These are phyloP conservation scores for Alternaria dauci DNA, from an alignment of 2,329 filamentous ascomycete species.

Conservation along the genomic window DNA sequence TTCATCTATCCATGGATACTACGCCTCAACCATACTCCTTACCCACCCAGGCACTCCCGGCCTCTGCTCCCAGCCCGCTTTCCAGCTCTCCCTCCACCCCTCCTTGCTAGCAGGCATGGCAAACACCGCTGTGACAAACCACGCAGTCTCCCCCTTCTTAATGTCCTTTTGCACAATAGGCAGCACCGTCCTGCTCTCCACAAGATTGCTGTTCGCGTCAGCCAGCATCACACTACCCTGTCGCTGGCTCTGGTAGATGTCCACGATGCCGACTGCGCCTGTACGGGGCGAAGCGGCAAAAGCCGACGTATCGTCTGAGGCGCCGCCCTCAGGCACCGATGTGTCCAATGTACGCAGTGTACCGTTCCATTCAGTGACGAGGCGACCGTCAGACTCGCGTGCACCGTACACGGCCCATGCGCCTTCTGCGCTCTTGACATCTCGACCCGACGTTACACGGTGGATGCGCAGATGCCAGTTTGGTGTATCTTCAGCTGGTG, in stretches of 20 bases:
- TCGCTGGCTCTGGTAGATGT: constrained; percentile 54
- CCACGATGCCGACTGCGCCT: constrained; percentile 61
- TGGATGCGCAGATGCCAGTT: constrained; percentile 75
- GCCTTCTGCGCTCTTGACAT: constrained; percentile 76
- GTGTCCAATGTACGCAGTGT: constrained; percentile 41
- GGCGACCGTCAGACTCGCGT: constrained; percentile 65
- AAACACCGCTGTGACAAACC: constrained; percentile 77
- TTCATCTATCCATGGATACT: constrained; percentile 20
- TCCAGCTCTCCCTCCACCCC: constrained; percentile 56
- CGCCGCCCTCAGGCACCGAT: constrained; percentile 53
- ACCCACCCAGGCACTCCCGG: constrained; percentile 70
- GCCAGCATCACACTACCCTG: constrained; percentile 74
- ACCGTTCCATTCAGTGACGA: constrained; percentile 53
- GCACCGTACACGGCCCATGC: constrained; percentile 74
- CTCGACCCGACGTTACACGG: constrained; percentile 65
- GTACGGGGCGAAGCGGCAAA: constrained; percentile 59
- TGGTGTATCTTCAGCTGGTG: constrained; percentile 64
- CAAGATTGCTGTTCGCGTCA: constrained; percentile 80
- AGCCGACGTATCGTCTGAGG: constrained; percentile 41
- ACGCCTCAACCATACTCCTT: constrained; percentile 58
- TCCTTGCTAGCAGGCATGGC: constrained; percentile 68
- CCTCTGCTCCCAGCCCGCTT: constrained; percentile 64
- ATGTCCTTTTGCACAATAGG: constrained; percentile 73
- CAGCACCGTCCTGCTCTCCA: constrained; percentile 75
- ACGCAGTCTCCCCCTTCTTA: constrained; percentile 64